Evolutionary conservation across 345 rosid species (phyloP), one percentile per base, ranked within the genome.

Genomic region (Brassica rapa): DNA sequence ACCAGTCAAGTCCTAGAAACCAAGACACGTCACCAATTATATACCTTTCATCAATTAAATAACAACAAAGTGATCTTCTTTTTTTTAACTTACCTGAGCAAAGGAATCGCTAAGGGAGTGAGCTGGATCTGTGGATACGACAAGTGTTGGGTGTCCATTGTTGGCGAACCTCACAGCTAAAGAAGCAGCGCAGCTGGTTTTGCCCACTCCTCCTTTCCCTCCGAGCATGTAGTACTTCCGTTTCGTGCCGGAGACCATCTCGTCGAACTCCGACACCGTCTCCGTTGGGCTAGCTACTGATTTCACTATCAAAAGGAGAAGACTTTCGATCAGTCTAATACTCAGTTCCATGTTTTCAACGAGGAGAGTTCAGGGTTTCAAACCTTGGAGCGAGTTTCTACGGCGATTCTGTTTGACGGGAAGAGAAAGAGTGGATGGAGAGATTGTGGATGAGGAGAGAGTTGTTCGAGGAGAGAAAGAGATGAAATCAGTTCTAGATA

Each of bases 161-260:
- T 92, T 92, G 9, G 98, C 97, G 81, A 95, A 91, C 79, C 89
- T 91, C 4, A 95, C 98, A 63, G 97, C 99, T 71, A 95, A 91
- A 62, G 99, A 92, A 85, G 98, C 98, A 78, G 99, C 99, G 67
- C 99, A 91, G 65, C 96, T 93, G 2, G 99, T 93, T 88, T 95
- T 93, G 41, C 99, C 98, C 2, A 95, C 99, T 75, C 99, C 99
- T 74, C 99, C 98, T 83, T 95, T 95, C 25, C 99, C 98, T 46
- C 99, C 99, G 15, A 95, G 93, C 92, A 95, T 83, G 86, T 91
- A 95, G 84, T 89, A 95, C 89, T 93, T 93, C 19, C 96, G 85
- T 79, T 83, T 80, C 19, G 92, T 93, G 29, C 93, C 96, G 25
- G 89, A 75, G 68, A 89, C 89, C 99, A 93, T 93, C 71, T 93